Conservation (phyloP, 495 filamentous ascomycete genomes). For the Aspergillus biplanus region DNA sequence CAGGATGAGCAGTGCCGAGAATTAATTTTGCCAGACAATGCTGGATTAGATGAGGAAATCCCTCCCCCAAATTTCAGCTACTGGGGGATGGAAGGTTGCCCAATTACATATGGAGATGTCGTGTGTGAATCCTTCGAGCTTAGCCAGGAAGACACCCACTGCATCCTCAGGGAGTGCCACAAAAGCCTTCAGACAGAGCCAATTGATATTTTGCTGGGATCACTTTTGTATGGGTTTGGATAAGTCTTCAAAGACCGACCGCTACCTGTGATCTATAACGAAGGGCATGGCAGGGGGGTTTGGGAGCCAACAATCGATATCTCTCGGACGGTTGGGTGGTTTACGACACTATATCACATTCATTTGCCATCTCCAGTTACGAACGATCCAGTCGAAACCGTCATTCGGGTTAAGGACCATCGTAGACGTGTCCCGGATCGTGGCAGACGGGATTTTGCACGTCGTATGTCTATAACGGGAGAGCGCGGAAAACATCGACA, state of each 20-base stretch:
- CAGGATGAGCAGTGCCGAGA: slow-evolving; percentile 46
- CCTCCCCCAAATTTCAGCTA: slow-evolving; percentile 42
- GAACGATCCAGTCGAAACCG: slow-evolving; percentile 40
- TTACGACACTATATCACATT: slow-evolving; percentile 60
- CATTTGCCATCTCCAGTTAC: slow-evolving; percentile 29
- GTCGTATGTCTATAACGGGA: slow-evolving; percentile 50
- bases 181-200: slow-evolving; percentile 52
- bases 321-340: slow-evolving; percentile 65
- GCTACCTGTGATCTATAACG: slow-evolving; percentile 57
- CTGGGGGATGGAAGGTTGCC: slow-evolving; percentile 53
- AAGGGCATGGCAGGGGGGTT: slow-evolving; percentile 60
- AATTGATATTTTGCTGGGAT: slow-evolving; percentile 57
- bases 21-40: too few relatives aligned
- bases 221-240: slow-evolving; percentile 55
- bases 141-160: slow-evolving; percentile 42
- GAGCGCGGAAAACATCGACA: too few relatives aligned
- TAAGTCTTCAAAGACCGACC: slow-evolving; percentile 54
- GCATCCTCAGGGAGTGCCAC: slow-evolving; percentile 50
- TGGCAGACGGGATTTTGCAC: slow-evolving; percentile 54
- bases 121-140: slow-evolving; percentile 50
- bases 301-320: slow-evolving; percentile 57
- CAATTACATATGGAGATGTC: slow-evolving; percentile 56
- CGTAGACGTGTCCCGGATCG: slow-evolving; percentile 49
- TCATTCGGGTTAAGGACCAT: slow-evolving; percentile 51
- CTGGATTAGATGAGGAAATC: too few relatives aligned